Percentiles rank a stretch among this genome's conserved stretches.
Evolutionary conservation across 805 yeast species (phyloP).

Genomic region (Scheffersomyces coipomensis): DNA sequence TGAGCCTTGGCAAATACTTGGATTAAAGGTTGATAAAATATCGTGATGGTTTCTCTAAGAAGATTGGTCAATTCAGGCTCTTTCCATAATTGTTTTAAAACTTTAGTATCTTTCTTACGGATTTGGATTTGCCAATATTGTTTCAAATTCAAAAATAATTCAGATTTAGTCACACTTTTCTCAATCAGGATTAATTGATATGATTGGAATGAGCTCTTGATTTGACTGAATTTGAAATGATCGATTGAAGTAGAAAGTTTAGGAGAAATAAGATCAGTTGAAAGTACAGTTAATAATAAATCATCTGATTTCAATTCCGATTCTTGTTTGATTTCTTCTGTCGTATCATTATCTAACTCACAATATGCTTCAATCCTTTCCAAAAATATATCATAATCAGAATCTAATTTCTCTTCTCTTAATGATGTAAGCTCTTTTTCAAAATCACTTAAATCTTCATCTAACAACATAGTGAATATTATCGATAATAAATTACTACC

Average conservation of each 20-base stretch:
- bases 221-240: conserved; percentile 4
- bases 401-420: conserved; percentile 34
- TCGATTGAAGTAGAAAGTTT: conserved; percentile 8
- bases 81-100: conserved; percentile 76
- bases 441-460: conserved; percentile 71
- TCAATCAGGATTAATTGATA: conserved; percentile 12
- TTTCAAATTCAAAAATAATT: conserved; percentile 52
- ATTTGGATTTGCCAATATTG: conserved; percentile 63
- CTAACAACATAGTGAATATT: conserved; percentile 67
- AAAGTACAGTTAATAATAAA: conserved; percentile 21
- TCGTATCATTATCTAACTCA: conserved; percentile 8
- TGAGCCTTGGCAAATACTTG: conserved; percentile 34
- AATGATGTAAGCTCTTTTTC: conserved; percentile 51
- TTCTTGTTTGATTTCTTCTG: conserved; percentile 17
- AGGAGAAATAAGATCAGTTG: conserved; percentile 19
- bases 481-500: conserved; percentile 57
- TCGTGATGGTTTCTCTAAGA: conserved; percentile 63
- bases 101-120: conserved; percentile 72
- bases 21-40: conserved; percentile 43
- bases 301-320: conserved; percentile 24
- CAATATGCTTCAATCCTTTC: conserved; percentile 25
- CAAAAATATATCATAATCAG: conserved; percentile 20
- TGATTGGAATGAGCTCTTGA: conserved; percentile 16
- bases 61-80: conserved; percentile 80
- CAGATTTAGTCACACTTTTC: conserved; percentile 14